Conservation (phyloP, 2,329 filamentous ascomycete genomes). For the Microcyclospora pomicola region DNA sequence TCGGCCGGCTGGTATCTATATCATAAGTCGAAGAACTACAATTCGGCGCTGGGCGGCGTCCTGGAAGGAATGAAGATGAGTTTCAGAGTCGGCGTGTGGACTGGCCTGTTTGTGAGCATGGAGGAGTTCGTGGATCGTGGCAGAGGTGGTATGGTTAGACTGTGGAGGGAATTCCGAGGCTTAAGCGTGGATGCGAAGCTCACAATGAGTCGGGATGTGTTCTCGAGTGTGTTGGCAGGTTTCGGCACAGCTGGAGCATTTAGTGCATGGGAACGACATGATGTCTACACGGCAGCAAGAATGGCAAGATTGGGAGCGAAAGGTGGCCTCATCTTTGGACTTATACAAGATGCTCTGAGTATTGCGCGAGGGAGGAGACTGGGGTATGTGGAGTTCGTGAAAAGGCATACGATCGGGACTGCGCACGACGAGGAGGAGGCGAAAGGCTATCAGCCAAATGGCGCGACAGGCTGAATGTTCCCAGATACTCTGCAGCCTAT, state of each 20-base stretch:
- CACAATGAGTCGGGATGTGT: slow-evolving; percentile 48
- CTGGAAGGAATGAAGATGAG: slow-evolving; percentile 69
- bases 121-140: slow-evolving; percentile 76
- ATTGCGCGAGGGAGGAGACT: slow-evolving; percentile 57
- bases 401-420: slow-evolving; percentile 12
- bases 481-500: too few species aligned
- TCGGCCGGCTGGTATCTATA: slow-evolving; percentile 94
- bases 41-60: slow-evolving; percentile 61
- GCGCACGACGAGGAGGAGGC: slow-evolving; percentile 1
- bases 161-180: slow-evolving; percentile 21
- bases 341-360: slow-evolving; percentile 63
- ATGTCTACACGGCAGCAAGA: slow-evolving; percentile 44
- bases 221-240: slow-evolving; percentile 71
- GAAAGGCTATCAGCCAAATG: too few species aligned
- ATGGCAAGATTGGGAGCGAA: slow-evolving; percentile 69
- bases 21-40: slow-evolving; percentile 95
- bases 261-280: slow-evolving; percentile 73
- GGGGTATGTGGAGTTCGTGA: slow-evolving; percentile 55
- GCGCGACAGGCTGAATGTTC: too few species aligned
- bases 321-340: slow-evolving; percentile 66
- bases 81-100: slow-evolving; percentile 55
- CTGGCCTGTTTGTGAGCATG: slow-evolving; percentile 60
- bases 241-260: slow-evolving; percentile 75
- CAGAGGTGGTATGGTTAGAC: slow-evolving; percentile 46
- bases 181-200: slow-evolving; percentile 27